Conservation (phyloP, 2,329 filamentous ascomycete species). For the Colletotrichum sp. region DNA sequence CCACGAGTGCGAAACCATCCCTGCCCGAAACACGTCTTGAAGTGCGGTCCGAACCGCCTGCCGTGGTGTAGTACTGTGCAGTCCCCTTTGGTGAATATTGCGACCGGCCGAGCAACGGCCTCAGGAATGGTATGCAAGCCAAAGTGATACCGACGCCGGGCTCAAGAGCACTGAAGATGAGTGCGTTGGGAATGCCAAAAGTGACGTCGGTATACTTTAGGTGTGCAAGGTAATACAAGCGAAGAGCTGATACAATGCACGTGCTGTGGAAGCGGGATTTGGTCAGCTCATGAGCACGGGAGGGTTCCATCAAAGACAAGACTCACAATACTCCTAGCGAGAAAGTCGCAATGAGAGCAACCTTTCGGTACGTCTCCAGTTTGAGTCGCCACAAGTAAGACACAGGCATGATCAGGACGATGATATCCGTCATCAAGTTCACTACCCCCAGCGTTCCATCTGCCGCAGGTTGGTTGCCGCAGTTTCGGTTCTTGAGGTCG, state of each 20-base stretch:
- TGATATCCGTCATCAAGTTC: constrained; percentile 28
- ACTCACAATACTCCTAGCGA: constrained; percentile 38
- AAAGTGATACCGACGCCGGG: constrained; percentile 41
- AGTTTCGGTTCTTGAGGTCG: constrained; percentile 19
- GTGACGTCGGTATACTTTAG: constrained; percentile 38
- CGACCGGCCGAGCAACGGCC: constrained; percentile 38
- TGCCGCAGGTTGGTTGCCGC: constrained; percentile 29
- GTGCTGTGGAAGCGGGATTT: constrained; percentile 25
- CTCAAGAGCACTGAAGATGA: constrained; percentile 41
- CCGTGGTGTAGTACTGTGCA: constrained; percentile 6
- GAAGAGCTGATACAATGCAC: constrained; percentile 38
- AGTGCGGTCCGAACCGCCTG: neutral
- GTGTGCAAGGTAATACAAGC: constrained; percentile 36
- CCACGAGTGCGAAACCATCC: neutral
- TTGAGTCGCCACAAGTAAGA: constrained; percentile 29
- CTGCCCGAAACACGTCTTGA: neutral
- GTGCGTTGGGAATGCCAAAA: constrained; percentile 34
- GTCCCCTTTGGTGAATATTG: constrained; percentile 15
- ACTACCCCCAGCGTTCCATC: constrained; percentile 33
- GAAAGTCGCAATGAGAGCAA: constrained; percentile 33
- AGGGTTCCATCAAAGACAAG: neutral
- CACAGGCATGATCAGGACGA: constrained; percentile 28
- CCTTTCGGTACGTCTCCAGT: constrained; percentile 32
- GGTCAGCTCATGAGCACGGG: neutral
- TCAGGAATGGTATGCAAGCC: constrained; percentile 44